A percentile compares a stretch with the other conserved stretches of the same genome.
Conservation (phyloP, 768 basidiomycete species). For the Rhizopogon roseolus region DNA sequence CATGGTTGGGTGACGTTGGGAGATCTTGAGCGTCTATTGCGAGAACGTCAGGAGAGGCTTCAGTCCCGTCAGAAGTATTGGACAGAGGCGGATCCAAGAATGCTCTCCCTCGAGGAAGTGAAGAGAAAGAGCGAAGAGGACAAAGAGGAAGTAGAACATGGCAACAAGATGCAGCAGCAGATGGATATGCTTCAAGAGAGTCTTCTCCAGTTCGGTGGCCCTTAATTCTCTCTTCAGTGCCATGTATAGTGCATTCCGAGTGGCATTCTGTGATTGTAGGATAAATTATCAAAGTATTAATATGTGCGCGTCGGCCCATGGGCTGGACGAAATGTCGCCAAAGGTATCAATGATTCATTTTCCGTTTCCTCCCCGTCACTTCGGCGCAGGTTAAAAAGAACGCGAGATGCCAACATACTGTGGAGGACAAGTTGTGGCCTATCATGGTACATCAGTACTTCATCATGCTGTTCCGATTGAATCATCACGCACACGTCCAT, state of each 20-base stretch:
- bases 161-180: not conserved
- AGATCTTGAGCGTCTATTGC: slow-evolving; percentile 13
- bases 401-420: not conserved
- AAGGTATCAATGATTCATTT: not conserved
- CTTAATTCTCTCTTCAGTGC: too few relatives aligned
- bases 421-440: not conserved
- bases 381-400: not conserved
- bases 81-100: slow-evolving; percentile 1
- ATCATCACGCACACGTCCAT: not conserved
- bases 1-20: slow-evolving; percentile 17
- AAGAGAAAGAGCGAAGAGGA: not conserved
- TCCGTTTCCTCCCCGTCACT: not conserved
- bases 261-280: not conserved
- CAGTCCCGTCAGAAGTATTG: not conserved
- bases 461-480: not conserved
- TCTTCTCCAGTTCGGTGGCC: not conserved
- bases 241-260: not conserved
- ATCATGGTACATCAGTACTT: not conserved
- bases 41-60: slow-evolving; percentile 6
- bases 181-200: not conserved
- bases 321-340: not conserved
- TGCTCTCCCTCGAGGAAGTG: not conserved
- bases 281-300: not conserved
- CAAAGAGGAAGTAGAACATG: not conserved
- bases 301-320: not conserved